Evolutionary conservation across 2,329 filamentous ascomycete genomes (phyloP), one percentile per base, ranked within the genome.

Genomic region (Trichoderma aggressivum): DNA sequence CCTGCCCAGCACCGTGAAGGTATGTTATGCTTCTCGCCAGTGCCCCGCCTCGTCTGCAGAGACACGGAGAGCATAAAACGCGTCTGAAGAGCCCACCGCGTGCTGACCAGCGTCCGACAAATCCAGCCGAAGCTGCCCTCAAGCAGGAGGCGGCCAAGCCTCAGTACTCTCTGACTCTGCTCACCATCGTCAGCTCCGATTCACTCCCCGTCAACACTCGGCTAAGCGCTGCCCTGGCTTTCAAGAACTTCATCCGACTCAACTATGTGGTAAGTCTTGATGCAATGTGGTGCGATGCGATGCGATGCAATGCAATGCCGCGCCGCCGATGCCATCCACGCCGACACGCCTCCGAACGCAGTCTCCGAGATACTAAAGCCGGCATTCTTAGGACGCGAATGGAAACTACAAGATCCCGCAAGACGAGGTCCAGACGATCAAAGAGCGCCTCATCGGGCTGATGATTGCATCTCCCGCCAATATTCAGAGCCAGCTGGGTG

Each of bases 171-270:
- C 87, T 98, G 65, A 87, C 88, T 70, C 90, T 99, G 69, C 91
- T 99, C 66, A 94, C 95, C 77, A 97, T 98, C 79, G 94, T 97
- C 77, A 93, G 92, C 74, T 90, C 91, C 75, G 88, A 90, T 71
- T 84, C 87, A 55, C 88, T 92, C 74, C 90, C 93, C 53, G 83
- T 86, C 74, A 95, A 93, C 77, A 96, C 93, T 73, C 91, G 96
- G 73, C 90, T 99, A 55, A 90, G 95, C 7, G 93, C 92, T 77
- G 93, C 96, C 32, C 87, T 99, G 72, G 96, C 93, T 84, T 99
- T 99, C 88, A 99, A 99, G 84, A 99, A 99, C 85, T 97, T 97
- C 82, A 94, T 99, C 79, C 92, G 92, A 81, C 90, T 92, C 79
- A 96, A 94, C 85, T 99, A 97, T 89, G 93, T 94, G 76, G 90